Evolutionary conservation across 495 filamentous ascomycete species (phyloP), one percentile per base, ranked within the genome.

Genomic region (Corynascus novoguineensis): DNA sequence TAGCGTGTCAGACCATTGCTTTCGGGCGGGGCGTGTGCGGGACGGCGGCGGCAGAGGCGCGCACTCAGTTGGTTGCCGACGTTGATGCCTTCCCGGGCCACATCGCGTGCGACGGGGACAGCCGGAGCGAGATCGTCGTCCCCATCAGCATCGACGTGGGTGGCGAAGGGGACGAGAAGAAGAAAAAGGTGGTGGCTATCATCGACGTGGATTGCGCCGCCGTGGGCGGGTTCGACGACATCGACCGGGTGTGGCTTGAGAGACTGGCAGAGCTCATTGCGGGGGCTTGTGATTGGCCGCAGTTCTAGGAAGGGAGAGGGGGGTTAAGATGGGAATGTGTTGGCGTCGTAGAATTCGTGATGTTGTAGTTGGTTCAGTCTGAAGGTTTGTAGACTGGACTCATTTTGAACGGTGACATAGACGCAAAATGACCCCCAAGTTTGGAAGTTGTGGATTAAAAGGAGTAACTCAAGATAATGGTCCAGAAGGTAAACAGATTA

Each of bases 111-210:
- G 92, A 96, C 71, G 81, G 79, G 10, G 86, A 82, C 56, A 89
- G 83, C 56, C 83, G 77, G 68, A 95, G 90, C 71, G 92, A 97
- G 78, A 89, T 97, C 69, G 91, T 96, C 5, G 89, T 96, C 29
- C 92, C 92, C 12, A 83, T 97, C 63, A 55, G 88, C n/a, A n/a
- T n/a, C n/a, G n/a, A n/a, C n/a, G n/a, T n/a, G n/a, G 22, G 73
- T 77, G 19, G 65, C 59, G 17, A 62, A 50, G 27, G 40, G 25
- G 40, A 24, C 6, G 28, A 24, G 27, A 11, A 21, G 35, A 27
- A 15, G 7, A 19, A n/a, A 1, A 32, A 22, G 17, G 60, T 90
- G n/a, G 86, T 93, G 22, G 91, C 82, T 9, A 89, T 97, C 65
- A 90, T 97, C 51, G 92, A 97, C 65, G 73, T 96, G 21, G 91